Evolutionary conservation across 1,139 yeast species (phyloP).

Genomic region (Hemisphaericaspora subhashii): DNA sequence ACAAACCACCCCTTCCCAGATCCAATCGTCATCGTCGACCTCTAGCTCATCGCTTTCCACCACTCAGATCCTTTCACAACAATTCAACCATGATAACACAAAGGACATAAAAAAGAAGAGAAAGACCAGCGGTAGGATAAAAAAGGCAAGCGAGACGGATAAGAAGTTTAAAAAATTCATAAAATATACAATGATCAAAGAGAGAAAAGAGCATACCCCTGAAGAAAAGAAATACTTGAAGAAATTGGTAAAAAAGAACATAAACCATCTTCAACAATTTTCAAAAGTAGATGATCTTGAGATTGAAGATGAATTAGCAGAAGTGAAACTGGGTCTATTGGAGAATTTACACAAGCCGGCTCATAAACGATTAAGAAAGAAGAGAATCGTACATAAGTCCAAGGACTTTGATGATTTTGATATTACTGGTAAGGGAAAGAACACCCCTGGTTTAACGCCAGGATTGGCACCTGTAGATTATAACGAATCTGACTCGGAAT

Average conservation of each 20-base stretch:
- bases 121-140: constrained; percentile 32
- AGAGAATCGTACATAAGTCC: constrained; percentile 15
- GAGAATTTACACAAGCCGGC: constrained; percentile 21
- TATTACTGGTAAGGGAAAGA: constrained; percentile 42
- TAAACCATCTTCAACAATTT: constrained; percentile 41
- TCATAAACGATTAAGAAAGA: constrained; percentile 27
- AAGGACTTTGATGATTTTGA: constrained; percentile 34
- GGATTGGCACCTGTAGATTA: constrained; percentile 89
- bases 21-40: constrained; percentile 2
- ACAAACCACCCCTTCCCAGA: constrained; percentile 28
- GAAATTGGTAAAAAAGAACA: constrained; percentile 50
- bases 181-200: constrained; percentile 49
- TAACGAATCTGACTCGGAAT: constrained; percentile 47
- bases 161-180: constrained; percentile 49
- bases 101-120: constrained; percentile 28
- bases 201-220: constrained; percentile 33
- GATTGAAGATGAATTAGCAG: constrained; percentile 43
- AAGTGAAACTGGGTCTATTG: constrained; percentile 39
- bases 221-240: constrained; percentile 52
- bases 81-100: constrained; percentile 18
- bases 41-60: constrained; percentile 16
- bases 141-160: constrained; percentile 34
- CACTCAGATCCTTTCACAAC: constrained; percentile 22
- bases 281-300: constrained; percentile 48
- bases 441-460: constrained; percentile 77